Evolutionary conservation across 1,284 basidiomycete genomes (phyloP).

Genomic region (Pseudozyma sp.): DNA sequence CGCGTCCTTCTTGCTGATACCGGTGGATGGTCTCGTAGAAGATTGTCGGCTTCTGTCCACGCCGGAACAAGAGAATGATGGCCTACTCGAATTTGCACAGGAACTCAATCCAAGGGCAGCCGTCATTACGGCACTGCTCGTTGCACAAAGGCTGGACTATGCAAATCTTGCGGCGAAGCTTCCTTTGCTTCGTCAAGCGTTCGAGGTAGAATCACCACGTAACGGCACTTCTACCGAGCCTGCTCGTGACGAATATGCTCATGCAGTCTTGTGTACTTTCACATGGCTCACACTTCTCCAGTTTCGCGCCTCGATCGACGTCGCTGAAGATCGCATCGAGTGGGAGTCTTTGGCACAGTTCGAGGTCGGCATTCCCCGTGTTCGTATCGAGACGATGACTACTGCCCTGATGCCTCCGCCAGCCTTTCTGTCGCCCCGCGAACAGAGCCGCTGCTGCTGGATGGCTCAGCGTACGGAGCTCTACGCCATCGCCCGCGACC

Average conservation of each 20-base stretch:
- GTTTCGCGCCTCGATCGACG: slow-evolving; percentile 39
- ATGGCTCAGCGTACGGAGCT: slow-evolving; percentile 45
- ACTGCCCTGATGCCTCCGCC: slow-evolving; percentile 32
- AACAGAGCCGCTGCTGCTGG: slow-evolving; percentile 49
- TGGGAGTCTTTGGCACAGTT: slow-evolving; percentile 43
- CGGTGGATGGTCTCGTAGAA: slow-evolving; percentile 36
- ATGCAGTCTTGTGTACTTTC: slow-evolving; percentile 43
- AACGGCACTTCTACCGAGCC: slow-evolving; percentile 6
- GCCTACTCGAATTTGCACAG: slow-evolving; percentile 30
- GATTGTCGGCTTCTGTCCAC: slow-evolving; percentile 24
- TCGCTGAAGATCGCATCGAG: slow-evolving; percentile 45
- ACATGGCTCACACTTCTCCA: slow-evolving; percentile 44
- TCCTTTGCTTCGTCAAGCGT: slow-evolving; percentile 25
- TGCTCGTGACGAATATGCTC: slow-evolving; percentile 31
- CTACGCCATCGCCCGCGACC: slow-evolving; percentile 33
- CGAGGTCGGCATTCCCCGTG: slow-evolving; percentile 24
- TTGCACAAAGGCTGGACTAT: slow-evolving; percentile 36
- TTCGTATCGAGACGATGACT: slow-evolving; percentile 19
- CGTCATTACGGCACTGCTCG: slow-evolving; percentile 34
- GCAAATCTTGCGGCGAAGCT: slow-evolving; percentile 26
- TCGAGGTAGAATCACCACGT: slow-evolving; percentile 23
- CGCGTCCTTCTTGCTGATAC: slow-evolving; percentile 37
- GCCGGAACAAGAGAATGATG: slow-evolving; percentile 36
- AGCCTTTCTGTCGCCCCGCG: slow-evolving; percentile 32
- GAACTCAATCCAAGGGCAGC: slow-evolving; percentile 46